These are phyloP conservation scores for Phialophora chinensis DNA, from an alignment of 2,329 filamentous ascomycete genomes.

Conservation along the genomic window DNA sequence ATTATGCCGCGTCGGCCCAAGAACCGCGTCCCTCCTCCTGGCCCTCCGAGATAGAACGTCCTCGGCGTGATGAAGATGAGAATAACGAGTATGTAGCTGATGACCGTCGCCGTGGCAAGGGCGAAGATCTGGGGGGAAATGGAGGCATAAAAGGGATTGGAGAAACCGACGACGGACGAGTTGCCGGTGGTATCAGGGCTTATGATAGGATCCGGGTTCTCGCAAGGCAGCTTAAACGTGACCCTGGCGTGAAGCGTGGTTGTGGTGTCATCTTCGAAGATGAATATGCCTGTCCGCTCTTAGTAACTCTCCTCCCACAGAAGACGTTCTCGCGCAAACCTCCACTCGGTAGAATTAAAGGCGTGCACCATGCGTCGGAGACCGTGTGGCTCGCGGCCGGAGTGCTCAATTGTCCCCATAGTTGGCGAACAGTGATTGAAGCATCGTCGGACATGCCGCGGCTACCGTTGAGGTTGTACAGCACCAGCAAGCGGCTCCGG, in stretches of 20 bases:
- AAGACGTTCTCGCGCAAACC: constrained; percentile 48
- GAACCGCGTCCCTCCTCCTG: constrained; percentile 69
- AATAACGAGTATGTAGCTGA: constrained; percentile 89
- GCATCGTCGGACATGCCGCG: constrained; percentile 35
- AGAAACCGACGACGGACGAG: constrained; percentile 67
- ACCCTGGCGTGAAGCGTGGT: constrained; percentile 56
- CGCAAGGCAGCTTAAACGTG: constrained; percentile 58
- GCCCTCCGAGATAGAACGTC: constrained; percentile 84
- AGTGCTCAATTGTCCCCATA: constrained; percentile 38
- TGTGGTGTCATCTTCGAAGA: constrained; percentile 49
- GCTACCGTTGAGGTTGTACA: constrained; percentile 28
- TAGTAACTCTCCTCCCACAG: not conserved
- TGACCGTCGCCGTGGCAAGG: constrained; percentile 86
- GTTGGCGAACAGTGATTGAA: constrained; percentile 37
- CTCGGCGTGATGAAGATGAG: constrained; percentile 95
- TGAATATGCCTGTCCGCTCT: constrained; percentile 45
- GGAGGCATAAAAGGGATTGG: constrained; percentile 91
- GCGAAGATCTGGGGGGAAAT: constrained; percentile 93
- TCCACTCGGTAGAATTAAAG: constrained; percentile 65
- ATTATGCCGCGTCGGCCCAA: constrained; percentile 79
- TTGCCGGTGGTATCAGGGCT: constrained; percentile 44
- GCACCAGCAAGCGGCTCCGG: constrained; percentile 6
- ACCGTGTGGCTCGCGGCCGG: constrained; percentile 44
- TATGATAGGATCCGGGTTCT: constrained; percentile 44
- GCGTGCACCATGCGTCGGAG: constrained; percentile 61